Evolutionary conservation across 306 rosid genomes (phyloP).

Genomic region (Malus sieversii): DNA sequence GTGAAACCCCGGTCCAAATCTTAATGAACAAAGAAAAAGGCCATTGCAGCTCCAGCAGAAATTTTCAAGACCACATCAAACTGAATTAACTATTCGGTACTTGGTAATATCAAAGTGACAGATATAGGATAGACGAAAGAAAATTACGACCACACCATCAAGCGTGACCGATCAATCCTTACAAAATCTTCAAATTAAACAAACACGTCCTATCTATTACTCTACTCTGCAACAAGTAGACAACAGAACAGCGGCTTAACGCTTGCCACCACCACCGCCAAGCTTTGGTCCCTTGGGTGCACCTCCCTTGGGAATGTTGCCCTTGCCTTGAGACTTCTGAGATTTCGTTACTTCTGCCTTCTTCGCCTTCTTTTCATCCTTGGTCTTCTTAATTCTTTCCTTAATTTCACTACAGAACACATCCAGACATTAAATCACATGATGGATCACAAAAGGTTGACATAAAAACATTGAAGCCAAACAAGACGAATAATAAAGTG

Average conservation of each 20-base stretch:
- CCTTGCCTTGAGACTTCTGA: constrained; percentile 51
- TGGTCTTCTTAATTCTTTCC: constrained; percentile 79
- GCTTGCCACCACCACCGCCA: constrained; percentile 90
- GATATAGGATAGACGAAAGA: constrained; percentile 2
- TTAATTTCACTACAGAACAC: constrained; percentile 56
- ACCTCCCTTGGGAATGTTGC: constrained; percentile 49
- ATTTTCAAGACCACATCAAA: neutral
- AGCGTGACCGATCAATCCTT: constrained; percentile 13
- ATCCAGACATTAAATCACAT: neutral
- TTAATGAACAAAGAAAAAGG: neutral
- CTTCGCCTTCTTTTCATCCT: constrained; percentile 87
- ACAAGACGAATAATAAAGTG: neutral
- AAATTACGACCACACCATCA: constrained; percentile 4
- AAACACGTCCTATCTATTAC: constrained; percentile 20
- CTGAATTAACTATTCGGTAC: neutral
- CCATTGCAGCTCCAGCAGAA: neutral
- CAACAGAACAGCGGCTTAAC: constrained; percentile 30
- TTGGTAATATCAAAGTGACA: constrained; percentile 10
- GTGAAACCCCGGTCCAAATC: neutral
- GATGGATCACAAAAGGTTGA: neutral
- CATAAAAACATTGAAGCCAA: neutral
- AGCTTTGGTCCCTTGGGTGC: constrained; percentile 73
- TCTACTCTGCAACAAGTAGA: constrained; percentile 2
- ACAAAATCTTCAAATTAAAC: constrained; percentile 16
- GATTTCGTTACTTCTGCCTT: constrained; percentile 74